Base-by-base conservation (phyloP, 129 eudicot species). In the Dittrichia graveolens region DNA sequence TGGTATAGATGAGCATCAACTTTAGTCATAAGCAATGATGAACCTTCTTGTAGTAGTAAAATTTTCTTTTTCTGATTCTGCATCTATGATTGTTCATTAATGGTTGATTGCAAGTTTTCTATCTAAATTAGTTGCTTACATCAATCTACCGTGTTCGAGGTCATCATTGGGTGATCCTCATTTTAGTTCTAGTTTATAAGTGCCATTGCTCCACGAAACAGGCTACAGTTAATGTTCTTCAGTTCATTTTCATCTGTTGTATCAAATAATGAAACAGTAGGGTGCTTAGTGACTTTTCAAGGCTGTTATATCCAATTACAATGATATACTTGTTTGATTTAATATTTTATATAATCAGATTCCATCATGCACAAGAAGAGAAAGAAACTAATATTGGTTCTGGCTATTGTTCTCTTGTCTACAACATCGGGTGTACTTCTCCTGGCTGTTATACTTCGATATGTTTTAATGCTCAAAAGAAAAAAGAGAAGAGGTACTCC, bases 401-500 rank as follows among this genome's bases (percentile, higher is more conserved):
- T 42, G 55, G 63, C 67, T 40, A 53, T 71, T 8, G 24, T 62
- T 53, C 65, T 75, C 47, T 37, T 81, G 57, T 62, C 77, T 13
- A 40, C 78, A 63, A 15, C 75, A 13, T 48, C 73, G 40, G 58
- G 57, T 65, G 55, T 24, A 10, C 57, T 75, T 55, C 24, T 75
- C 41, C 15, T 62, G 41, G 59, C 52, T 31, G 18, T 66, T 18
- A 52, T 76, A 38, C 31, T 45, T 45, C 60, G 80, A 53, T 40
- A 5, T 54, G 9, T 71, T 19, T 45, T 42, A 18, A 58, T 59
- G 24, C 18, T 76, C 6, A 75, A 54, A 50, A 75, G 57, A 71
- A 57, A 81, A 69, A 80, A 69, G 61, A 75, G 13, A 42, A 68
- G 6, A 75, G 85, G 85, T 81, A 76, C 44, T 15, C 7, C 18